phyloP scores from a whole-genome alignment of 768 basidiomycete species.

The Boletus barrowsii region DNA sequence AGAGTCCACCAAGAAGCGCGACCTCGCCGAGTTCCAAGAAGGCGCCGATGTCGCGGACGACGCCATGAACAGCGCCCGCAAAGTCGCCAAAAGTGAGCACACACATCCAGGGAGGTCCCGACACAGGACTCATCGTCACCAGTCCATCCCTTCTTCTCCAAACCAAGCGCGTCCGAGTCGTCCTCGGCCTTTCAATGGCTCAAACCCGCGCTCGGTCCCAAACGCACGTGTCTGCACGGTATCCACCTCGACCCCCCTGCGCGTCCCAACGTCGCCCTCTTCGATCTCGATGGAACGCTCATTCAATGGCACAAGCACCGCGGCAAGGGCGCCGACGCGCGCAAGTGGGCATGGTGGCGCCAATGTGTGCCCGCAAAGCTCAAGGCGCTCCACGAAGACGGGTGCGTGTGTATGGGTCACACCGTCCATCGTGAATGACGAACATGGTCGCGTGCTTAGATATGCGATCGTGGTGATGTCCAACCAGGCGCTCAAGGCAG shows the following conservation, averaged over 20 bases:
- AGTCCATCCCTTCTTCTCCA: slow-evolving; percentile 45
- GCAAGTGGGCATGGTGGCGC: slow-evolving; percentile 67
- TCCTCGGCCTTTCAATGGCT: slow-evolving; percentile 28
- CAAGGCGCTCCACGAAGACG: slow-evolving; percentile 52
- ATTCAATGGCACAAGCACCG: slow-evolving; percentile 50
- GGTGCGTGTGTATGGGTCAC: slow-evolving; percentile 42
- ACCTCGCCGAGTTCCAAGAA: slow-evolving; percentile 11
- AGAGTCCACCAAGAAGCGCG: slow-evolving; percentile 20
- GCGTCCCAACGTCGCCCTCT: slow-evolving; percentile 63
- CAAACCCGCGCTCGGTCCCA: slow-evolving; percentile 35
- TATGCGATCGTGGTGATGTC: slow-evolving; percentile 75
- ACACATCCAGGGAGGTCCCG: not conserved
- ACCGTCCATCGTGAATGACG: not conserved
- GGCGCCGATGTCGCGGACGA: slow-evolving; percentile 11
- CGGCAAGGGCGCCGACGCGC: slow-evolving; percentile 32
- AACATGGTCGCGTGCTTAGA: slow-evolving; percentile 32
- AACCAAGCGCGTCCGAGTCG: slow-evolving; percentile 10
- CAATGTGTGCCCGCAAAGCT: slow-evolving; percentile 59
- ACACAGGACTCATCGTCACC: not conserved
- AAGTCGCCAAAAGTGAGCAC: slow-evolving; percentile 28
- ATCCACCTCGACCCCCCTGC: slow-evolving; percentile 32
- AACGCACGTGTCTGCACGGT: slow-evolving; percentile 36
- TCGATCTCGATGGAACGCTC: slow-evolving; percentile 87
- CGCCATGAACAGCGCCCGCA: slow-evolving; percentile 15
- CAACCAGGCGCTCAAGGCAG: slow-evolving; percentile 65